These are phyloP conservation scores for Serpula lacrymans DNA, from an alignment of 768 basidiomycete genomes.

Conservation along the genomic window DNA sequence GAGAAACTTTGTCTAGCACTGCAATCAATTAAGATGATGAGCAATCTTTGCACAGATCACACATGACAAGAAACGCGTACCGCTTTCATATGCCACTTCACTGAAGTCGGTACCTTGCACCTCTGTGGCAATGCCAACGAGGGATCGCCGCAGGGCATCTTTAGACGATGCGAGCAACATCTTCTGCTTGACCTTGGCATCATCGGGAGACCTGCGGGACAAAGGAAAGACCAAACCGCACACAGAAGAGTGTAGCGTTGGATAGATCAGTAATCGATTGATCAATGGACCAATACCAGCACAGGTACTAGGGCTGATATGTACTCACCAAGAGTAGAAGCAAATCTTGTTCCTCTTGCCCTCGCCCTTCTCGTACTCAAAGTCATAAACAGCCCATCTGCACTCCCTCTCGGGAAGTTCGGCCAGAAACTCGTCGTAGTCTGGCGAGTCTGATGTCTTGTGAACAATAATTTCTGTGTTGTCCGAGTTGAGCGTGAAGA, in stretches of 20 bases:
- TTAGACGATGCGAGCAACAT: conserved; percentile 91
- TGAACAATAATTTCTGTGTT: conserved; percentile 75
- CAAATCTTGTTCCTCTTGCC: conserved; percentile 82
- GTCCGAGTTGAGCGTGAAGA: conserved; percentile 62
- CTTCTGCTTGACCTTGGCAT: conserved; percentile 83
- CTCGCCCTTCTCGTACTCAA: conserved; percentile 72
- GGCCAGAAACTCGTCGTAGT: conserved; percentile 71
- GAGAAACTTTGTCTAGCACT: too few relatives aligned
- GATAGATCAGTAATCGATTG: not conserved
- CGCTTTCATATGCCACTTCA: conserved; percentile 68
- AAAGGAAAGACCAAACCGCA: conserved; percentile 11
- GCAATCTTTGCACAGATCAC: too few relatives aligned
- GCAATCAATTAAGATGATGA: too few relatives aligned
- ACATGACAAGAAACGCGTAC: conserved; percentile 55
- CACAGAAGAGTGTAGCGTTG: too few relatives aligned
- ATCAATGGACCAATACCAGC: conserved; percentile 1
- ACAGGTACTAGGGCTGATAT: not conserved
- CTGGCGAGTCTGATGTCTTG: conserved; percentile 47
- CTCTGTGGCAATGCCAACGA: conserved; percentile 77
- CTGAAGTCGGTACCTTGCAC: conserved; percentile 80
- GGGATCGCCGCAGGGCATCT: conserved; percentile 67
- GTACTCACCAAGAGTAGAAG: conserved; percentile 81
- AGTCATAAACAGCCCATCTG: conserved; percentile 92
- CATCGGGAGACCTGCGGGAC: conserved; percentile 75
- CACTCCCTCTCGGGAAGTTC: conserved; percentile 74